Percentiles rank a stretch among this genome's conserved stretches.
These are phyloP conservation scores for Botrytis byssoidea DNA, from an alignment of 2,329 filamentous ascomycete genomes.

Conservation along the genomic window DNA sequence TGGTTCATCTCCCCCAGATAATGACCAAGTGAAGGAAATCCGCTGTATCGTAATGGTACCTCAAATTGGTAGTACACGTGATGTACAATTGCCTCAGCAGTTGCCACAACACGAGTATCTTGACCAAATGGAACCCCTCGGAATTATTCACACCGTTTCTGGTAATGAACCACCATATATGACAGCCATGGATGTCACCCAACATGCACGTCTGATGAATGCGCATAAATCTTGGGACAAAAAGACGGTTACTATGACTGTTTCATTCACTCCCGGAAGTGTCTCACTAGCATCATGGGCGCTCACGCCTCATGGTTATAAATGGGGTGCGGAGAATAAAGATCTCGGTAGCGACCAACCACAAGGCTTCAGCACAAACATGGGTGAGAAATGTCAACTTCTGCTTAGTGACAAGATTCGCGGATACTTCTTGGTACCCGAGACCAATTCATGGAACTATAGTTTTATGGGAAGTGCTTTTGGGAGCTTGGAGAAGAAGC, in stretches of 20 bases:
- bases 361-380: slow-evolving; percentile 84
- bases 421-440: slow-evolving; percentile 94
- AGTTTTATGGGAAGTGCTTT: slow-evolving; percentile 95
- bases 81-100: slow-evolving; percentile 85
- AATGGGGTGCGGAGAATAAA: slow-evolving; percentile 96
- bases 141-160: slow-evolving; percentile 91
- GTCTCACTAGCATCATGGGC: slow-evolving; percentile 94
- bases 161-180: slow-evolving; percentile 96
- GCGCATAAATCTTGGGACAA: slow-evolving; percentile 76
- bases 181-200: slow-evolving; percentile 91
- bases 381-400: slow-evolving; percentile 95
- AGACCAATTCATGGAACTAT: slow-evolving; percentile 92
- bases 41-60: slow-evolving; percentile 96
- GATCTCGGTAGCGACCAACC: slow-evolving; percentile 91
- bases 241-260: slow-evolving; percentile 91
- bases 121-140: slow-evolving; percentile 80
- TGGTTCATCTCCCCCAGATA: slow-evolving; percentile 86
- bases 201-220: slow-evolving; percentile 87
- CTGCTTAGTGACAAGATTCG: slow-evolving; percentile 89
- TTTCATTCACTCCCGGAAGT: slow-evolving; percentile 94
- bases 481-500: slow-evolving; percentile 83
- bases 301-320: slow-evolving; percentile 86
- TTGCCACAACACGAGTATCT: slow-evolving; percentile 92
- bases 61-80: slow-evolving; percentile 89
- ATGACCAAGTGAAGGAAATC: slow-evolving; percentile 95